Evolutionary conservation across 108 stramenopile genomes (phyloP), one percentile per base, ranked within the genome.

Genomic region (Parmales sp.): DNA sequence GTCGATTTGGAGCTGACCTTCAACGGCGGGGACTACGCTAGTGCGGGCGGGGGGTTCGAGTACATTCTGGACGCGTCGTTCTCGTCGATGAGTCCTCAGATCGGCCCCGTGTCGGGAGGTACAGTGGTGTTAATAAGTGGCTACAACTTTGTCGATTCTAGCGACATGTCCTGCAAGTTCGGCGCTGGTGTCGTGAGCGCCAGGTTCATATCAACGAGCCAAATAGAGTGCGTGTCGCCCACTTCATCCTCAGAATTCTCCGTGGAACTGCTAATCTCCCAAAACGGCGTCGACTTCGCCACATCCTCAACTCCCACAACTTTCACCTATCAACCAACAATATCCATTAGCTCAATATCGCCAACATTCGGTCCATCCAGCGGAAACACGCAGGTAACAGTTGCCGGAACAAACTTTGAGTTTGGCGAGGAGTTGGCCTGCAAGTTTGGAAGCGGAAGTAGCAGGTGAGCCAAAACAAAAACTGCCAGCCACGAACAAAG

Each of bases 321-420:
- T 7, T 76, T 72, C 66, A 63, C 23, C 7, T 69, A 76, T 39
- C 18, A 29, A 9, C 41, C 76, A 31, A 26, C 45, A 6, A 37
- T 69, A 22, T n/a, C 16, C 34, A 69, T 71, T 3, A 25, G 26
- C 19, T 41, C 68, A 36, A 69, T 73, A 28, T 28, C 51, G 18
- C 75, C 75, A 9, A 51, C 37, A 1, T 54, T 44, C 26, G 51
- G 63, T 20, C 29, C 51, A 28, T 64, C 51, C n/a, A 23, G 39
- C 13, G 19, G 37, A 51, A 25, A 8, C 51, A 60, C 51, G 31
- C n/a, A 16, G 20, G 49, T 69, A 26, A 18, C 26, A 11, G 54
- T 54, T 11, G 19, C 31, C 19, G 66, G 66, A 7, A 36, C 2
- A 6, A n/a, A 26, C 25, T 43, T 67, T 7, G 39, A 16, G 19